Conservation (phyloP, 106 monocot species). For the Phalaenopsis equestris region DNA sequence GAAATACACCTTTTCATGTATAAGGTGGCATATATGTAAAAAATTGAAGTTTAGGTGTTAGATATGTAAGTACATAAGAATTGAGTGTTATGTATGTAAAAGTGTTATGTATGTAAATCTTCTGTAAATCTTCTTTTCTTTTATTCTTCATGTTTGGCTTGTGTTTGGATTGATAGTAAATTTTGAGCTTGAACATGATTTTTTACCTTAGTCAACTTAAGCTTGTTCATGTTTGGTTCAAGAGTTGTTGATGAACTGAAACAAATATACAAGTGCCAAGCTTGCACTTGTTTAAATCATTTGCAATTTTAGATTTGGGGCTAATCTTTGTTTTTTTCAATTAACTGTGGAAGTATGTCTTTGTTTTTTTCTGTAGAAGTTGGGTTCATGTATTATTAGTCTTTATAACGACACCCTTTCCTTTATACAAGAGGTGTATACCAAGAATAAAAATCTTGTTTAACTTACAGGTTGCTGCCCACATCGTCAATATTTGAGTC, state of each 20-base stretch:
- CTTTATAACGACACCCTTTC: not conserved
- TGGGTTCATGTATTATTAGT: not conserved
- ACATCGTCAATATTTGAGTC: constrained; percentile 15
- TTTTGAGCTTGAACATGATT: too few relatives aligned
- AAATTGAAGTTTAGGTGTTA: too few relatives aligned
- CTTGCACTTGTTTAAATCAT: not conserved
- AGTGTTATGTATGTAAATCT: too few relatives aligned
- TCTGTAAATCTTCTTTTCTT: not conserved
- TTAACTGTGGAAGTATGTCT: not conserved
- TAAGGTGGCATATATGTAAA: too few relatives aligned
- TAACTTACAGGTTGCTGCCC: constrained; percentile 19
- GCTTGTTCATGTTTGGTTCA: not conserved
- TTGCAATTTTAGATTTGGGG: not conserved
- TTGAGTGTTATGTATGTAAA: too few relatives aligned
- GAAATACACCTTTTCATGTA: too few relatives aligned
- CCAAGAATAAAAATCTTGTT: not conserved
- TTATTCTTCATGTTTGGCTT: not conserved
- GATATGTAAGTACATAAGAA: too few relatives aligned
- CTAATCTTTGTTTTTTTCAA: not conserved
- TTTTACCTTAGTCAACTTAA: not conserved
- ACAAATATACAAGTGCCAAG: not conserved
- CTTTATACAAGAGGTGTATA: not conserved
- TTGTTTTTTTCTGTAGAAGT: constrained; percentile 1
- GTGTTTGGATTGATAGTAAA: too few relatives aligned
- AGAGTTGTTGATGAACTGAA: not conserved